Conservation (phyloP, 192 early-diverging fungal genomes). For the Diversispora epigaea region DNA sequence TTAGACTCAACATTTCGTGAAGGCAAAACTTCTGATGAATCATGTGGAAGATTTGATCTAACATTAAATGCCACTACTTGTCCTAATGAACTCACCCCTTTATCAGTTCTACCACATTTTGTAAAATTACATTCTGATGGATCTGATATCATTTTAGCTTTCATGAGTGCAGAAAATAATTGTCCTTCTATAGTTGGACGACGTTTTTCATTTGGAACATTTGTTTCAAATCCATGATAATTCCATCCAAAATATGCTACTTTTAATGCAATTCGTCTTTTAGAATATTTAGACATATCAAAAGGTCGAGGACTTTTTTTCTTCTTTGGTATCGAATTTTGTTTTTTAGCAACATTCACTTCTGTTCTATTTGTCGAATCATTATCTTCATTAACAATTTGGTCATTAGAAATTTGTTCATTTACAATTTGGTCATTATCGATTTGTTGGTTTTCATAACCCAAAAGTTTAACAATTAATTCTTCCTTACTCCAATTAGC, state of each 20-base stretch:
- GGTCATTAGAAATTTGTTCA: background rate
- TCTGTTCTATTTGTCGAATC: background rate
- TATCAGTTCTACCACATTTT: conserved; percentile 83
- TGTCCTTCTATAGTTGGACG: conserved; percentile 80
- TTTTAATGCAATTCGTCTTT: conserved; percentile 80
- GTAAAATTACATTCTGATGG: conserved; percentile 71
- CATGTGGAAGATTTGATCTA: conserved; percentile 58
- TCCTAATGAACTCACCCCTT: conserved; percentile 87
- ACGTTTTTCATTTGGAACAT: conserved; percentile 49
- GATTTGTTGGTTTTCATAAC: conserved; percentile 1
- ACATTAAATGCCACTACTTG: conserved; percentile 85
- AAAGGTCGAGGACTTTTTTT: conserved; percentile 49
- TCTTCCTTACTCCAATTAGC: conserved; percentile 10
- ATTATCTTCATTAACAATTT: background rate
- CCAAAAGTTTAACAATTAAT: conserved; percentile 11
- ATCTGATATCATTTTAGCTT: conserved; percentile 72
- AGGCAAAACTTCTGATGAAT: conserved; percentile 37
- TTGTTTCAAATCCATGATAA: conserved; percentile 83
- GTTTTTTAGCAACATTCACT: background rate
- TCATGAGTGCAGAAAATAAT: conserved; percentile 78
- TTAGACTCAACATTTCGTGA: conserved; percentile 29
- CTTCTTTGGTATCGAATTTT: background rate
- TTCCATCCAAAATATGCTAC: conserved; percentile 91
- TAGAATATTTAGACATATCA: conserved; percentile 74
- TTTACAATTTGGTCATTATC: background rate